Conservation (phyloP, 805 yeast genomes). For the Wickerhamomyces alni region DNA sequence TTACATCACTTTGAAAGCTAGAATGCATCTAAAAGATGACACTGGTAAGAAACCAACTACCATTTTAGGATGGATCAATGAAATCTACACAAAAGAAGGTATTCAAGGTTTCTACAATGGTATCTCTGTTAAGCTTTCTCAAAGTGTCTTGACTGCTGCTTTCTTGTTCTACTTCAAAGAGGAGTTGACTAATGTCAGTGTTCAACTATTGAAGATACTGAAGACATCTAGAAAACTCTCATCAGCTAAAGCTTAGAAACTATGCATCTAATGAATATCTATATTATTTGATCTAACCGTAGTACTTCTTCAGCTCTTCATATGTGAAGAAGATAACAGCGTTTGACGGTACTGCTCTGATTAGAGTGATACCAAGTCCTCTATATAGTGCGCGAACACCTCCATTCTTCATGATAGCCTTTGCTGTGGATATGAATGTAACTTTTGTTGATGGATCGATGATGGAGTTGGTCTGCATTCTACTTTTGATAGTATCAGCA, state of each 20-base stretch:
- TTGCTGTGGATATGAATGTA: slow-evolving; percentile 33
- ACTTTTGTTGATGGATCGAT: slow-evolving; percentile 21
- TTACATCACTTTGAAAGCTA: slow-evolving; percentile 80
- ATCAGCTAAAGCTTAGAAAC: no score
- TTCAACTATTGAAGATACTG: slow-evolving; percentile 16
- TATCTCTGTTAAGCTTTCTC: slow-evolving; percentile 69
- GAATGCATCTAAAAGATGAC: slow-evolving; percentile 68
- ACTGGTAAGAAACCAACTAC: slow-evolving; percentile 24
- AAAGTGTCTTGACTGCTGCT: slow-evolving; percentile 84
- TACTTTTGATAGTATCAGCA: slow-evolving; percentile 83
- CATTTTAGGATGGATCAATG: slow-evolving; percentile 45
- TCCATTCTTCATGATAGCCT: slow-evolving; percentile 36
- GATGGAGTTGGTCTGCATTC: slow-evolving; percentile 63
- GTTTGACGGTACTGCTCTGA: slow-evolving; percentile 84
- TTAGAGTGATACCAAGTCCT: slow-evolving; percentile 77
- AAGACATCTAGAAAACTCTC: not conserved
- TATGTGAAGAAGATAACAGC: slow-evolving; percentile 81
- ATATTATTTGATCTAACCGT: slow-evolving; percentile 1
- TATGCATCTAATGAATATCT: not conserved
- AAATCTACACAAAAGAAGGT: slow-evolving; percentile 68
- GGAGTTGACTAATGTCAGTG: slow-evolving; percentile 60
- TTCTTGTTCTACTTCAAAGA: slow-evolving; percentile 88
- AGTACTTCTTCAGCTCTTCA: slow-evolving; percentile 48
- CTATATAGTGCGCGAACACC: slow-evolving; percentile 74
- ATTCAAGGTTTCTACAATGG: slow-evolving; percentile 77